phyloP scores from a whole-genome alignment of 176 grass and related monocot species.

The Puya raimondii region DNA sequence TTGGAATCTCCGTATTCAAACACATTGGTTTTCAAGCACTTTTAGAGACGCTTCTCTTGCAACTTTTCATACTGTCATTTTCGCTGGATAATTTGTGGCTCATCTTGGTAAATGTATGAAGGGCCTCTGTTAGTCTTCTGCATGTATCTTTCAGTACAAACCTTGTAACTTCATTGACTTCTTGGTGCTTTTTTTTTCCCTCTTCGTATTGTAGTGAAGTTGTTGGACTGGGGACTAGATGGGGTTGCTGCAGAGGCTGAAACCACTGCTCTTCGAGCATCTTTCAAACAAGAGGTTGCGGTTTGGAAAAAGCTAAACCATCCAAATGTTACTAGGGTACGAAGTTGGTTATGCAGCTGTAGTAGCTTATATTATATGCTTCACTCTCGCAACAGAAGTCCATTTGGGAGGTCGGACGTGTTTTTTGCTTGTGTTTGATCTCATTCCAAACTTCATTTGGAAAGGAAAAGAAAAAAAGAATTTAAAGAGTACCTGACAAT shows the following conservation, averaged over 20 bases:
- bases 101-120: neutral
- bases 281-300: constrained; percentile 70
- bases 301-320: constrained; percentile 82
- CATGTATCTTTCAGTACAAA: constrained; percentile 3
- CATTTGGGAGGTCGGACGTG: too few relatives aligned
- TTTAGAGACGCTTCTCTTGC: too few relatives aligned
- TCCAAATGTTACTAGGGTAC: constrained; percentile 78
- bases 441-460: too few relatives aligned
- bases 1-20: too few relatives aligned
- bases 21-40: too few relatives aligned
- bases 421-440: too few relatives aligned
- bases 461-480: too few relatives aligned
- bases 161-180: neutral
- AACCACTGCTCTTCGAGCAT: constrained; percentile 42
- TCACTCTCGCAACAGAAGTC: neutral
- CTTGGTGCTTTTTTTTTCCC: neutral
- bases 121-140: neutral
- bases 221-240: constrained; percentile 67
- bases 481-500: too few relatives aligned
- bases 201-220: constrained; percentile 53
- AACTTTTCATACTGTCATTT: neutral
- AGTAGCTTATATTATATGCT: neutral
- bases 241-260: constrained; percentile 25
- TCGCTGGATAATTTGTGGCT: neutral
- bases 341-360: neutral